Evolutionary conservation across 352 stramenopile genomes (phyloP).

Genomic region (Pilasporangium apinafurcum): DNA sequence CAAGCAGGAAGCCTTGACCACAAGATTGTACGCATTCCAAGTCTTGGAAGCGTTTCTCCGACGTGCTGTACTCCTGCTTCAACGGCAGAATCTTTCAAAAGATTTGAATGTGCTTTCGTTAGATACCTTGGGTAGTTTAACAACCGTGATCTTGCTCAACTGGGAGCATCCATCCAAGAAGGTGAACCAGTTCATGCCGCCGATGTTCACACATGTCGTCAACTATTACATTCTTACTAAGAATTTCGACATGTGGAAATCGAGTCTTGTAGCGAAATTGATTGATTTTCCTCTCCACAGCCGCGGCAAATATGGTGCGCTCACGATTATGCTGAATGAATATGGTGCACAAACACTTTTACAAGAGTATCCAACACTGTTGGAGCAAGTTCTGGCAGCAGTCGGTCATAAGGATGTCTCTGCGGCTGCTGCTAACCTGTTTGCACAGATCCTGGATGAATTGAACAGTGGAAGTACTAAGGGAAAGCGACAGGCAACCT

Average conservation of each 20-base stretch:
- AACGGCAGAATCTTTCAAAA: conserved; percentile 21
- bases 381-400: conserved; percentile 50
- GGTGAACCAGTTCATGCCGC: conserved; percentile 83
- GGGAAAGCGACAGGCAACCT: not conserved
- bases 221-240: conserved; percentile 39
- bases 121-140: conserved; percentile 40
- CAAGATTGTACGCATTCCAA: conserved; percentile 75
- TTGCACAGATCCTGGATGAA: conserved; percentile 63
- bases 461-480: conserved; percentile 17
- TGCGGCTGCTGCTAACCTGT: conserved; percentile 56
- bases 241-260: conserved; percentile 42
- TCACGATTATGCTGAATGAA: conserved; percentile 45
- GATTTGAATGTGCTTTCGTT: conserved; percentile 6
- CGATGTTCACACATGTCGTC: conserved; percentile 74
- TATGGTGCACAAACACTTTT: conserved; percentile 40
- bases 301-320: conserved; percentile 61
- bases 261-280: conserved; percentile 31
- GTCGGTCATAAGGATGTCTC: conserved; percentile 72
- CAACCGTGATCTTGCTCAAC: conserved; percentile 60
- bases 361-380: conserved; percentile 28
- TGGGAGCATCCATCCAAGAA: conserved; percentile 84
- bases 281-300: conserved; percentile 53
- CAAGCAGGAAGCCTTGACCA: conserved; percentile 52
- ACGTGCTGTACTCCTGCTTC: conserved; percentile 39
- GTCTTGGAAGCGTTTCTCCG: conserved; percentile 73